Evolutionary conservation across 2,329 filamentous ascomycete genomes (phyloP).

Genomic region (Fusarium sp.): DNA sequence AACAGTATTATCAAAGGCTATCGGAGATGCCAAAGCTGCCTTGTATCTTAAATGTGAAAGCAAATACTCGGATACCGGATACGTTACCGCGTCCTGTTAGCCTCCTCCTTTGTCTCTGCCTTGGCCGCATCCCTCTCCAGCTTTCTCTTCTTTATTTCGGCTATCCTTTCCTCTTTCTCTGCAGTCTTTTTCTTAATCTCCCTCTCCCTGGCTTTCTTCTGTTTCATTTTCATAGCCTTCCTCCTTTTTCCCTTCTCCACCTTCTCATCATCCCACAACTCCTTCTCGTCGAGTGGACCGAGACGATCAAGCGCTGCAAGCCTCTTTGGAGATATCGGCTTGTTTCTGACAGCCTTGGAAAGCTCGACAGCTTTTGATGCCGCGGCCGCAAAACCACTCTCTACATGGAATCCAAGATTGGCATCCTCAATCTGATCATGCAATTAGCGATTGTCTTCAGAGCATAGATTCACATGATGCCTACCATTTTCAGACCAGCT

Average conservation of each 20-base stretch:
- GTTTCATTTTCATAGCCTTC: neutral
- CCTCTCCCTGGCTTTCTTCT: neutral
- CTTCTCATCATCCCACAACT: neutral
- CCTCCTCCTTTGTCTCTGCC: neutral
- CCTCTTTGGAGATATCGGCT: neutral
- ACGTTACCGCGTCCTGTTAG: neutral
- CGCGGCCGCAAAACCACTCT: slow-evolving; percentile 54
- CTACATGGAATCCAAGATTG: slow-evolving; percentile 51
- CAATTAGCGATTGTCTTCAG: neutral
- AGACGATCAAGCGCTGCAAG: neutral
- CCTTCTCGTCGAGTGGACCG: neutral
- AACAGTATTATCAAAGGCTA: neutral
- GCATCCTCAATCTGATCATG: slow-evolving; percentile 50
- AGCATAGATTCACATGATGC: neutral
- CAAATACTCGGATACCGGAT: neutral
- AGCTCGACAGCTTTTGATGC: slow-evolving; percentile 51
- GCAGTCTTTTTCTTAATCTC: neutral
- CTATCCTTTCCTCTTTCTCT: neutral
- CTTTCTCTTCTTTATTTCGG: neutral
- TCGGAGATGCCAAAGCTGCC: neutral
- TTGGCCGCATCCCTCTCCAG: neutral
- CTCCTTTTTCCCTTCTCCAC: neutral
- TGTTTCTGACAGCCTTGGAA: slow-evolving; percentile 23
- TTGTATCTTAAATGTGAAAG: neutral
- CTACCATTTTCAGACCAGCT: slow-evolving; percentile 54